Percentiles rank a stretch among this genome's conserved stretches.
Evolutionary conservation across 306 rosid species (phyloP).

Genomic region (Cicer chorassanicum): DNA sequence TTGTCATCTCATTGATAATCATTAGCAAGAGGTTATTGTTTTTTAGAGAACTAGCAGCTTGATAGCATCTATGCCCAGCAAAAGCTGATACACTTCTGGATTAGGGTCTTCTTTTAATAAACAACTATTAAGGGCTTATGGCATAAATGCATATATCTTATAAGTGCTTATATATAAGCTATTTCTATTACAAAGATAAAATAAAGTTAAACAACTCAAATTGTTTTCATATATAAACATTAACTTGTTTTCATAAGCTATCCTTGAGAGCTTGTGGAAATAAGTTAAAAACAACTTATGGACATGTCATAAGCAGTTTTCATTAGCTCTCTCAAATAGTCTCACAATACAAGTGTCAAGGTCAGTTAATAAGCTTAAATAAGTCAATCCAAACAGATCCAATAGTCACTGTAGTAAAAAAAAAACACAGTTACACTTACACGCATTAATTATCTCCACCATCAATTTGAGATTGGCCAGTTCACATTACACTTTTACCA

Average conservation of each 20-base stretch:
- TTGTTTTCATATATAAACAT: neutral
- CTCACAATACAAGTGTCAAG: neutral
- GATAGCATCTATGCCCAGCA: constrained; percentile 4
- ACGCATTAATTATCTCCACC: too few relatives aligned
- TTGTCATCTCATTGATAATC: neutral
- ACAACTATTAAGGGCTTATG: neutral
- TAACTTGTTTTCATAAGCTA: neutral
- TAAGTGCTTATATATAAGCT: neutral
- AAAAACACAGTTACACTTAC: too few relatives aligned
- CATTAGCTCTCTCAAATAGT: neutral
- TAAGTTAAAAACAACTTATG: neutral
- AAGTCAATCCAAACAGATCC: neutral
- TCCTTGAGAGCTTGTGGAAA: neutral
- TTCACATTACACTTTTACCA: too few relatives aligned
- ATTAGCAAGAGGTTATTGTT: neutral
- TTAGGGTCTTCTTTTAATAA: neutral
- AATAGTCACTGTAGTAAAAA: too few relatives aligned
- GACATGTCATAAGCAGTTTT: neutral
- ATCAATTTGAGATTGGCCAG: too few relatives aligned
- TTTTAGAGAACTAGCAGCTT: constrained; percentile 4
- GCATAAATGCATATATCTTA: neutral
- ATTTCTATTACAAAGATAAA: neutral
- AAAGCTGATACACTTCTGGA: neutral
- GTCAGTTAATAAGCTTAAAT: neutral
- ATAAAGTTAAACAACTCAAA: neutral